Evolutionary conservation across 2,329 filamentous ascomycete genomes (phyloP).

Genomic region (Aspergillus aculeatus): DNA sequence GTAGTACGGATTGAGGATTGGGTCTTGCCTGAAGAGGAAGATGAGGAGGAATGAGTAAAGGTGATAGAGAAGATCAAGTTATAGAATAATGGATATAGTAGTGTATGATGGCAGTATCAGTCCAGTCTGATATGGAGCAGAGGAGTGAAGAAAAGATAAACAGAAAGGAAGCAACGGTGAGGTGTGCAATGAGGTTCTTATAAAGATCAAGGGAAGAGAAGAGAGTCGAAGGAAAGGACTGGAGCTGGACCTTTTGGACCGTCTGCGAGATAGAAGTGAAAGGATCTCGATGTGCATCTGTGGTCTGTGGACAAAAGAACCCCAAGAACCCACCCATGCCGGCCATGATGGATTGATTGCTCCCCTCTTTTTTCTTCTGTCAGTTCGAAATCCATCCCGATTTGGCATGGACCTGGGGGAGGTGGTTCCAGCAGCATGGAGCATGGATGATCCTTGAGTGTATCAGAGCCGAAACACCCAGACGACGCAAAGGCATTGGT

Average conservation of each 20-base stretch:
- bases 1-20: neutral
- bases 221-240: neutral
- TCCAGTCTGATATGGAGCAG: neutral
- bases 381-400: constrained; percentile 10
- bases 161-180: constrained; percentile 10
- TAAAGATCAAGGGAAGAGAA: constrained; percentile 9
- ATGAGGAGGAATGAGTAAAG: neutral
- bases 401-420: constrained; percentile 10
- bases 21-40: neutral
- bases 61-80: neutral
- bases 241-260: constrained; percentile 9
- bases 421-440: constrained; percentile 22
- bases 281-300: constrained; percentile 18
- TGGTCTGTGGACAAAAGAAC: constrained; percentile 15
- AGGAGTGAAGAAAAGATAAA: constrained; percentile 6
- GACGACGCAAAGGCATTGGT: constrained; percentile 18
- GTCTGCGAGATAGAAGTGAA: constrained; percentile 11
- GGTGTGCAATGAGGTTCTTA: constrained; percentile 15
- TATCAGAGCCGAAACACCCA: constrained; percentile 25
- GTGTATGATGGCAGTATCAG: neutral
- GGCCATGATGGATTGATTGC: neutral
- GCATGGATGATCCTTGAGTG: constrained; percentile 26
- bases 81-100: neutral
- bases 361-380: constrained; percentile 4
- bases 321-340: constrained; percentile 2